Conservation (phyloP, 2,329 filamentous ascomycete genomes). For the Gnomoniopsis smithogilvyi region DNA sequence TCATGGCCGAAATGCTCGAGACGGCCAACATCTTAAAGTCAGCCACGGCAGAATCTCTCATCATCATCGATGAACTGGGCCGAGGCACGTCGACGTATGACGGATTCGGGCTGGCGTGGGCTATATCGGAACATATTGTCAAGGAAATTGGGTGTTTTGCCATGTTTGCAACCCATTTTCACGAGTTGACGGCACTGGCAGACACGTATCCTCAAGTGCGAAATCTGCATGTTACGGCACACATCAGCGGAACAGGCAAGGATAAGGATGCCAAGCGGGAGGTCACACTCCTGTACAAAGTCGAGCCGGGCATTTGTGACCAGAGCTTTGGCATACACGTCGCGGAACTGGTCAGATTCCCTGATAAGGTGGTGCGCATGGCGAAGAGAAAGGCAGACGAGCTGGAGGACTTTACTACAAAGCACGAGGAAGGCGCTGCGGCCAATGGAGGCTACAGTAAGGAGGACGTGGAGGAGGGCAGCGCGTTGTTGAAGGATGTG, state of each 20-base stretch:
- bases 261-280: constrained; percentile 60
- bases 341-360: constrained; percentile 92
- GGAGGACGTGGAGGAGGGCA: constrained; percentile 87
- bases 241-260: constrained; percentile 61
- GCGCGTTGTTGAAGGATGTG: constrained; percentile 77
- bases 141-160: constrained; percentile 92
- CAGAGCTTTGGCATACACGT: constrained; percentile 99
- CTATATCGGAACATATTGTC: constrained; percentile 96
- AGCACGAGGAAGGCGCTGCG: constrained; percentile 57
- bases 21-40: constrained; percentile 98
- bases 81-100: constrained; percentile 98
- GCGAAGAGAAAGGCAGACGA: constrained; percentile 99
- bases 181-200: constrained; percentile 88
- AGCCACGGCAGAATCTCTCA: constrained; percentile 89
- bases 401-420: constrained; percentile 88
- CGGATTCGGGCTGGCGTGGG: constrained; percentile 98
- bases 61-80: constrained; percentile 97
- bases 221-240: constrained; percentile 94
- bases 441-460: constrained; percentile 63
- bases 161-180: constrained; percentile 97
- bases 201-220: constrained; percentile 84
- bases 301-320: constrained; percentile 91
- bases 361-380: constrained; percentile 97
- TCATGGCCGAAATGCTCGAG: constrained; percentile 99
- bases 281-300: constrained; percentile 95